phyloP scores from a whole-genome alignment of 257 asterid genomes.

The Apocynum venetum region DNA sequence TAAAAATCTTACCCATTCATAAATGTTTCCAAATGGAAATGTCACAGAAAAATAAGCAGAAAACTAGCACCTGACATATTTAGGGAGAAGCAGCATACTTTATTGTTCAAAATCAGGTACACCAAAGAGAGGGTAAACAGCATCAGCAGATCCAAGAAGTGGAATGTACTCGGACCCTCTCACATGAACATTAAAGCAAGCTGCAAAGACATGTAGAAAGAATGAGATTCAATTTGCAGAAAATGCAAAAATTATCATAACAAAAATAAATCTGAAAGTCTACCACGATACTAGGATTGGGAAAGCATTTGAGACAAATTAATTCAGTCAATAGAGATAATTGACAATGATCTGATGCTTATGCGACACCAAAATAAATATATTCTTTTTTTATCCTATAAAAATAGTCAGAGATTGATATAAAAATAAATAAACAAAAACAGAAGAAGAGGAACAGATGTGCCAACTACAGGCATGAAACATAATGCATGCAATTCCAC shows the following conservation, averaged over 20 bases:
- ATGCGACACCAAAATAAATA: not conserved
- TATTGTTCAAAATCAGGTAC: conserved; percentile 44
- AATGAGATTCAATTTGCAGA: not conserved
- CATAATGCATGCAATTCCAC: too few relatives aligned
- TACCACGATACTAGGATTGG: too few relatives aligned
- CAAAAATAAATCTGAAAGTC: not conserved
- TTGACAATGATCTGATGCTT: too few relatives aligned
- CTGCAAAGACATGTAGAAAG: conserved; percentile 43
- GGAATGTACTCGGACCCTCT: conserved; percentile 94
- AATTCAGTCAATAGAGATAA: too few relatives aligned
- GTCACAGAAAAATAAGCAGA: not conserved
- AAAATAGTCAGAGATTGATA: too few relatives aligned
- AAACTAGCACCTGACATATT: not conserved
- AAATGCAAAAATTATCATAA: not conserved
- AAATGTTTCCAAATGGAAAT: not conserved
- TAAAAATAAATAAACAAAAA: too few relatives aligned
- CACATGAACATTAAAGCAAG: conserved; percentile 90
- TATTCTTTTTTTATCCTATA: too few relatives aligned
- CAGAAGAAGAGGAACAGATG: too few relatives aligned
- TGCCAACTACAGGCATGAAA: too few relatives aligned
- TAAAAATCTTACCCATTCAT: not conserved
- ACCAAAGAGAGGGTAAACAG: conserved; percentile 45
- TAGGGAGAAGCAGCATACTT: not conserved
- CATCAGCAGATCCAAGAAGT: conserved; percentile 60
- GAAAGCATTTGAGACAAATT: too few relatives aligned